Conservation (phyloP, 2,329 filamentous ascomycete species). For the Claviceps sp. region DNA sequence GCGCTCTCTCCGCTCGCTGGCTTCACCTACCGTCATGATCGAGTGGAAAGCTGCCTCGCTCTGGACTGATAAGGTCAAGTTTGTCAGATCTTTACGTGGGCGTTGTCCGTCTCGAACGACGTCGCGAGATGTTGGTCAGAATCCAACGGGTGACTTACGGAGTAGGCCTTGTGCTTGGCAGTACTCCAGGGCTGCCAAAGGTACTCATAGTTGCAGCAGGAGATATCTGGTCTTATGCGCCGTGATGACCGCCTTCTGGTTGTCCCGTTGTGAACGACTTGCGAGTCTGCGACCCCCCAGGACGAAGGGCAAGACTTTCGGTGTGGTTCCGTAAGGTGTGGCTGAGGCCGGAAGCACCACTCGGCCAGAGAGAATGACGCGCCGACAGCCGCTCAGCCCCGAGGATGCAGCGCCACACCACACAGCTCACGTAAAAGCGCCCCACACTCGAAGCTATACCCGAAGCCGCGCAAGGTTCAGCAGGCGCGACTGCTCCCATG, state of each 20-base stretch:
- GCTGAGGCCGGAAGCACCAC: not conserved
- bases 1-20: not conserved
- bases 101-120: not conserved
- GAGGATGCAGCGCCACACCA: not conserved
- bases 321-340: not conserved
- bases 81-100: not conserved
- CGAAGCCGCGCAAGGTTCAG: not conserved
- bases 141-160: constrained; percentile 38
- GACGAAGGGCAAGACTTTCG: not conserved
- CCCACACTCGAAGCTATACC: not conserved
- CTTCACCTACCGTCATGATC: constrained; percentile 60
- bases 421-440: not conserved
- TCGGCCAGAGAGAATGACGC: no score
- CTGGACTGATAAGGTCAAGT: constrained; percentile 43
- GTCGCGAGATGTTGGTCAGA: no score
- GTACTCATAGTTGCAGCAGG: constrained; percentile 33
- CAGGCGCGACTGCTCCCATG: not conserved
- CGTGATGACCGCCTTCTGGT: not conserved
- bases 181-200: constrained; percentile 59
- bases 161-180: constrained; percentile 51
- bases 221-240: not conserved
- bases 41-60: constrained; percentile 89
- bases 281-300: not conserved
- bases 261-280: not conserved
- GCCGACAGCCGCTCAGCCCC: not conserved